phyloP scores from a whole-genome alignment of 768 basidiomycete genomes.

The Wakefieldia striispora region DNA sequence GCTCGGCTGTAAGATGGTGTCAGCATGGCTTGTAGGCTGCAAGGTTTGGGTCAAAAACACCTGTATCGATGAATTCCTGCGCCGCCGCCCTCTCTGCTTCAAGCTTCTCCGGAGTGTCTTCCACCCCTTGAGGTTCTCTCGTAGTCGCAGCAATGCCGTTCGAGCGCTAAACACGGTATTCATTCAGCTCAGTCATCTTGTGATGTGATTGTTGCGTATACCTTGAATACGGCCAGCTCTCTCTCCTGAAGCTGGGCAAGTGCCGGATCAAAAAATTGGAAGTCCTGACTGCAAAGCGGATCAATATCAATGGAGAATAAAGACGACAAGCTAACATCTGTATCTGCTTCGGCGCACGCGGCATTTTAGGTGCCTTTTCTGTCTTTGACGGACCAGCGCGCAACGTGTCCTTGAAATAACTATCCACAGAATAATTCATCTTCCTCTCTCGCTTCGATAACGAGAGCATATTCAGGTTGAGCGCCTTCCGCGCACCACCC shows the following conservation, averaged over 20 bases:
- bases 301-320: not conserved
- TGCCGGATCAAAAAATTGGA: constrained; percentile 91
- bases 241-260: constrained; percentile 81
- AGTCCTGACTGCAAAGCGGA: constrained; percentile 67
- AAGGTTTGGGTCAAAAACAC: constrained; percentile 34
- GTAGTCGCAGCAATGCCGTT: constrained; percentile 65
- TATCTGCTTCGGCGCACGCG: constrained; percentile 86
- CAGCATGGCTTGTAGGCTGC: not conserved
- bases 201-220: constrained; percentile 17
- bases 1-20: constrained; percentile 61
- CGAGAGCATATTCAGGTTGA: constrained; percentile 77
- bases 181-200: not conserved
- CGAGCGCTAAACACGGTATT: constrained; percentile 41
- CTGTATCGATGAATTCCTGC: constrained; percentile 85
- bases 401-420: constrained; percentile 92
- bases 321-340: constrained; percentile 56
- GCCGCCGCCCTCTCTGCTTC: constrained; percentile 78
- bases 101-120: constrained; percentile 79
- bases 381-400: constrained; percentile 74
- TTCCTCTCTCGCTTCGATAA: constrained; percentile 93
- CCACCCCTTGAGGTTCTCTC: constrained; percentile 64
- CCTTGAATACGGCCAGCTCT: constrained; percentile 81
- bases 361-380: constrained; percentile 80
- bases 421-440: constrained; percentile 91
- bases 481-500: constrained; percentile 66